Conservation (phyloP, 2,329 filamentous ascomycete genomes). For the Cercospora beticola region DNA sequence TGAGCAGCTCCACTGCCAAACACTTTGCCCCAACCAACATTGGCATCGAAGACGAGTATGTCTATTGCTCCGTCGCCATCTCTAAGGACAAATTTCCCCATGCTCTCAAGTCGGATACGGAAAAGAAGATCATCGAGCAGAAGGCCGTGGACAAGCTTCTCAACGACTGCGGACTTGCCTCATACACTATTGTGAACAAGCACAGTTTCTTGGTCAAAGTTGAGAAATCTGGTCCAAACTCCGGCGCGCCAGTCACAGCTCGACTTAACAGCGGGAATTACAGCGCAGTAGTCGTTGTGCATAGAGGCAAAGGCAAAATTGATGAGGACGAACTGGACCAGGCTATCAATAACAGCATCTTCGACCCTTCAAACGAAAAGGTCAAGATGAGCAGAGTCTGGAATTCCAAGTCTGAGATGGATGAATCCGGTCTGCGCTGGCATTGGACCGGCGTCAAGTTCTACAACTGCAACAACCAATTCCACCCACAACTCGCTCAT, state of each 20-base stretch:
- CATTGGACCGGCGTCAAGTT: background rate
- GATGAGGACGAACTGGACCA: background rate
- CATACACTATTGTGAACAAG: background rate
- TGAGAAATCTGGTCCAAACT: background rate
- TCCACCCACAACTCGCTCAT: background rate
- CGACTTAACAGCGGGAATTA: background rate
- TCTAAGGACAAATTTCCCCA: background rate
- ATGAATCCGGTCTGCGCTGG: background rate
- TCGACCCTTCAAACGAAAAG: background rate
- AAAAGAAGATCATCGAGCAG: slow-evolving; percentile 3
- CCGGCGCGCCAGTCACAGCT: background rate
- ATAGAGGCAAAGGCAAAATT: slow-evolving; percentile 1
- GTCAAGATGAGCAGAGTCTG: background rate
- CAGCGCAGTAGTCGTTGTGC: slow-evolving; percentile 5
- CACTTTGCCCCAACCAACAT: background rate
- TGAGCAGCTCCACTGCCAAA: background rate
- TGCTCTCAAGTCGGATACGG: background rate
- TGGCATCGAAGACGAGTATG: background rate
- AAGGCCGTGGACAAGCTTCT: background rate
- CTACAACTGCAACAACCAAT: background rate
- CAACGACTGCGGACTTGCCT: background rate
- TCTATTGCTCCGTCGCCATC: background rate
- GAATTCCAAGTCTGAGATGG: background rate
- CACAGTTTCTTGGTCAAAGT: slow-evolving; percentile 5
- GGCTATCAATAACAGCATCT: background rate